Conservation (phyloP, 495 filamentous ascomycete genomes). For the Penicillium goetzii region DNA sequence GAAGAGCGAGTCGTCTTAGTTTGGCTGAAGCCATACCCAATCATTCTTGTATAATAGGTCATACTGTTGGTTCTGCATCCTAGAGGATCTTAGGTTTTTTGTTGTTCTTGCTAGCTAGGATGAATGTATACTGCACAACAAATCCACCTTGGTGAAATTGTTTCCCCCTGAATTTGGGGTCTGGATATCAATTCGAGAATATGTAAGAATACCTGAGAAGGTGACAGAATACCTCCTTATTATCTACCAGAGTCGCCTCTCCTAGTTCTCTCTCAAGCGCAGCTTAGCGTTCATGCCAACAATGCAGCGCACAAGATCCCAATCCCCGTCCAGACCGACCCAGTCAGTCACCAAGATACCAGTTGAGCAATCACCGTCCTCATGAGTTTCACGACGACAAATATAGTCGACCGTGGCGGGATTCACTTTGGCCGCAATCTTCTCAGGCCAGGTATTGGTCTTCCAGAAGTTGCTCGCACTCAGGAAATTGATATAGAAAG, state of each 20-base stretch:
- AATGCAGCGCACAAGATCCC: conserved; percentile 88
- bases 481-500: conserved; percentile 90
- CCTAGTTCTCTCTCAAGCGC: conserved; percentile 49
- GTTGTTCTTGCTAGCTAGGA: conserved; percentile 23
- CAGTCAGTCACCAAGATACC: conserved; percentile 93
- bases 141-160: conserved; percentile 10
- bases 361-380: conserved; percentile 75
- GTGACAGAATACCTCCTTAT: background rate
- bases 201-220: background rate
- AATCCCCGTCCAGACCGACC: conserved; percentile 88
- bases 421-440: conserved; percentile 89
- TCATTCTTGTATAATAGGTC: conserved; percentile 48
- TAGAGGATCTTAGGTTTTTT: conserved; percentile 21
- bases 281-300: conserved; percentile 88
- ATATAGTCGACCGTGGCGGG: conserved; percentile 83
- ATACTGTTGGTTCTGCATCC: conserved; percentile 28
- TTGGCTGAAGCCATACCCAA: conserved; percentile 15
- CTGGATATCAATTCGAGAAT: background rate
- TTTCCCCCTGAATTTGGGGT: background rate
- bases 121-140: conserved; percentile 31
- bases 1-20: conserved; percentile 44
- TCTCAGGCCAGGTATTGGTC: conserved; percentile 88
- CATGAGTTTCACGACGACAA: conserved; percentile 65
- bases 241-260: background rate
- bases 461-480: conserved; percentile 94